Evolutionary conservation across 371 early-diverging fungal species (phyloP), one percentile per base, ranked within the genome.

Genomic region (Mortierella sp.): DNA sequence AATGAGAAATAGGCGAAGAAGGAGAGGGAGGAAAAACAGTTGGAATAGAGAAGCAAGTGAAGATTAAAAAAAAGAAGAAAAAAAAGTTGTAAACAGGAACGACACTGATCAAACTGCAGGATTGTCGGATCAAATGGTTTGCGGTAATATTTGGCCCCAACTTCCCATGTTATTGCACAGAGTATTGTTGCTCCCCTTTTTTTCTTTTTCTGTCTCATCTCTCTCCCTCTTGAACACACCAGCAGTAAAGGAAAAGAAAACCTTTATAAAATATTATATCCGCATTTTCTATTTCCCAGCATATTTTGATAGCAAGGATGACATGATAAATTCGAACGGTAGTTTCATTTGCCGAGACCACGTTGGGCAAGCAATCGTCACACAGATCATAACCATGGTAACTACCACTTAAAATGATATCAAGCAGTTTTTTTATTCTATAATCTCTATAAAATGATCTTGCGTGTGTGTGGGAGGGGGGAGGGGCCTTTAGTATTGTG

Each of bases 401-500:
- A 15, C 10, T 10, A 43, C 1, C 15, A 43, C 10, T 3, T 36
- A 36, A 36, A 0, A 36, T 36, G 3, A 43, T 15, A 43, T 7
- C 43, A 13, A 1, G 10, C 2, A 1, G 15, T 43, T 43, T 43
- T 43, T 43, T 10, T 43, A 10, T 43, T 43, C 43, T 43, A 43
- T 43, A 15, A 43, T 43, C 10, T 43, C 43, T 52, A 52, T 7
- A n/a, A 22, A 16, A 47, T 47, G 4, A 10, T 22, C n/a, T 52
- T 47, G 11, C 2, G 13, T 47, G 13, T 47, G 47, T 47, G 11
- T 47, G 13, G 1, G 10, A 15, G 10, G 1, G 47, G 1, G 22
- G n/a, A n/a, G n/a, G n/a, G n/a, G 16, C 24, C 22, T 55, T 32
- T 69, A 81, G 41, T 81, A 81, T 21, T 72, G 76, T n/a, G 81